Conservation (phyloP, 352 stramenopile species). For the Phytophthora crassamura region DNA sequence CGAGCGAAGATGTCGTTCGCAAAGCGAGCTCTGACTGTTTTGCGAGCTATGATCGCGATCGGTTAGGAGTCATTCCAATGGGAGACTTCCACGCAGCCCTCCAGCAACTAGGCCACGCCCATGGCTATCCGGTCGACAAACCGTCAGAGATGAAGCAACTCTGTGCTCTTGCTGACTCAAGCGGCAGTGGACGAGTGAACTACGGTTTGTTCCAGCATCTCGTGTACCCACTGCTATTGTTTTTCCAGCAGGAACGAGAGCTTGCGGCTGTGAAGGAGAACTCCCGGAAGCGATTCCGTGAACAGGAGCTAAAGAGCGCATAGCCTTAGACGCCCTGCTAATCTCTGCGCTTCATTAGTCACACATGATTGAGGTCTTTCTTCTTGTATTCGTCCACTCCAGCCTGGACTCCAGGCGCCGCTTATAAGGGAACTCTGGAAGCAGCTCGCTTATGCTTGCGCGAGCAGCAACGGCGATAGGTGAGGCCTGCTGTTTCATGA, state of each 20-base stretch:
- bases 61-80: constrained; percentile 45
- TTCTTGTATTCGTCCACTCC: no score
- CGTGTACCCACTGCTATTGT: constrained; percentile 49
- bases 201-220: constrained; percentile 65
- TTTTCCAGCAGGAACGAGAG: constrained; percentile 43
- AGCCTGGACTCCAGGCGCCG: no score
- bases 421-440: no score
- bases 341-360: no score
- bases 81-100: constrained; percentile 47
- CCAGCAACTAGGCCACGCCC: constrained; percentile 20
- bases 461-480: no score
- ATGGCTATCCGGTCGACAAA: constrained; percentile 34
- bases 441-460: no score
- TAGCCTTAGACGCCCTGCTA: no score
- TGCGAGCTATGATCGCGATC: constrained; percentile 38
- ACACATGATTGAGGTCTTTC: no score
- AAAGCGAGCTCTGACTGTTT: constrained; percentile 44
- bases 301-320: constrained; percentile 3
- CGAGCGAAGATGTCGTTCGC: constrained; percentile 41
- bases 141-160: constrained; percentile 36
- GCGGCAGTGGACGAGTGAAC: constrained; percentile 63
- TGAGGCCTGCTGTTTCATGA: no score
- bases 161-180: constrained; percentile 48
- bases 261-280: constrained; percentile 8
- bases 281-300: not conserved